Conservation (phyloP, 768 basidiomycete genomes). For the Pleurotus salmoneostramineus region DNA sequence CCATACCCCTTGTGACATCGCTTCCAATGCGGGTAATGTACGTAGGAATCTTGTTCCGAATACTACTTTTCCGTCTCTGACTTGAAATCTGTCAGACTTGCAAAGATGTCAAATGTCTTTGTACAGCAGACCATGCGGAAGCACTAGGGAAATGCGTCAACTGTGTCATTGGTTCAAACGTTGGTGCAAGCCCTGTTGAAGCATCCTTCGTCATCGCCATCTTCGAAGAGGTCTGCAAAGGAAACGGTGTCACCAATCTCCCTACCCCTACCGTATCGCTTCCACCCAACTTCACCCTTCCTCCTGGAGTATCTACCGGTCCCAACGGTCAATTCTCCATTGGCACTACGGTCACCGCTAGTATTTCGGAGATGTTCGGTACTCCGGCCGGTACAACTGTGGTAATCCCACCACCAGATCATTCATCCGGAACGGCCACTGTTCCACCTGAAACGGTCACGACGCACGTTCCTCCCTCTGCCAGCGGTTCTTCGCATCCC, state of each 20-base stretch:
- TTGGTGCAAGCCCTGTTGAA: slow-evolving; percentile 2
- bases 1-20: neutral
- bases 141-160: slow-evolving; percentile 4
- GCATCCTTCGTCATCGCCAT: slow-evolving; percentile 1
- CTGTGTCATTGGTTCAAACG: neutral
- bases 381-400: neutral
- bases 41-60: neutral
- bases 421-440: neutral
- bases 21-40: slow-evolving; percentile 2
- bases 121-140: slow-evolving; percentile 1
- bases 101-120: slow-evolving; percentile 5
- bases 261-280: slow-evolving; percentile 3
- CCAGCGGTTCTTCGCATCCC: neutral
- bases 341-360: slow-evolving; percentile 1
- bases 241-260: slow-evolving; percentile 5
- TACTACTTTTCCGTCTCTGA: neutral
- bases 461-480: neutral
- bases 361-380: neutral
- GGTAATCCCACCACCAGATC: neutral
- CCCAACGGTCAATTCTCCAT: neutral
- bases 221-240: slow-evolving; percentile 4
- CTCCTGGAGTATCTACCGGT: slow-evolving; percentile 3
- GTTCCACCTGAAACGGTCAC: neutral
- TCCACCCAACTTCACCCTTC: slow-evolving; percentile 3
- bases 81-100: neutral